Percentiles rank a stretch among this genome's conserved stretches.
phyloP scores from a whole-genome alignment of 768 basidiomycete species.

The Trametes punicea region DNA sequence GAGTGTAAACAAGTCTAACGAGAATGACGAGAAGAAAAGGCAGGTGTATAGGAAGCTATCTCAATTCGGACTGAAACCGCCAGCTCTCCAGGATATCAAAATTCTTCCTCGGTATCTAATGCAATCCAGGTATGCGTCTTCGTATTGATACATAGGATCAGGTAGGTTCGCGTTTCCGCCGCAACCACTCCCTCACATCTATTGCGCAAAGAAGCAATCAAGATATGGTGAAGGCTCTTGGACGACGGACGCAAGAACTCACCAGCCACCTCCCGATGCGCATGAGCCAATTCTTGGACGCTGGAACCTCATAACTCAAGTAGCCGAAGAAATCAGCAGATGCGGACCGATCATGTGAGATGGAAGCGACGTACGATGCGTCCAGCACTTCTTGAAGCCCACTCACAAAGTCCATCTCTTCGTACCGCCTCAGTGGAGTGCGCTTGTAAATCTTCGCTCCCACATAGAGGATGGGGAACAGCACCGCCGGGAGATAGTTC shows the following conservation, averaged over 20 bases:
- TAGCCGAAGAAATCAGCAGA: neutral
- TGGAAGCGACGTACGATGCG: constrained; percentile 20
- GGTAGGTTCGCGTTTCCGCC: too few relatives aligned
- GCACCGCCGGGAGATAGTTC: constrained; percentile 38
- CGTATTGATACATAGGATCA: too few relatives aligned
- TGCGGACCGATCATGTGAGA: too few relatives aligned
- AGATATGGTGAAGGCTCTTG: too few relatives aligned
- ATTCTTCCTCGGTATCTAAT: too few relatives aligned
- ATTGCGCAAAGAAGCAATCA: too few relatives aligned
- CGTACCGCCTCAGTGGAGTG: constrained; percentile 11
- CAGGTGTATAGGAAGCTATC: too few relatives aligned
- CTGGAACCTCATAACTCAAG: constrained; percentile 30
- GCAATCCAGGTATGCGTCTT: too few relatives aligned
- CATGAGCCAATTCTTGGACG: constrained; percentile 32
- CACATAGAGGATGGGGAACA: constrained; percentile 48
- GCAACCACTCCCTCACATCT: neutral
- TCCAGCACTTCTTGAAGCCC: constrained; percentile 39
- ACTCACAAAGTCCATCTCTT: constrained; percentile 44
- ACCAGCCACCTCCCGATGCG: constrained; percentile 37
- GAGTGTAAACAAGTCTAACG: too few relatives aligned
- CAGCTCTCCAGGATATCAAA: too few relatives aligned
- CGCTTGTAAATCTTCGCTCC: constrained; percentile 23
- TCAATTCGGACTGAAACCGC: too few relatives aligned
- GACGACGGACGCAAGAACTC: constrained; percentile 7
- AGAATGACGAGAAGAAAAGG: too few relatives aligned